These are phyloP conservation scores for Ustulina deusta DNA, from an alignment of 2,329 filamentous ascomycete genomes.

Conservation along the genomic window DNA sequence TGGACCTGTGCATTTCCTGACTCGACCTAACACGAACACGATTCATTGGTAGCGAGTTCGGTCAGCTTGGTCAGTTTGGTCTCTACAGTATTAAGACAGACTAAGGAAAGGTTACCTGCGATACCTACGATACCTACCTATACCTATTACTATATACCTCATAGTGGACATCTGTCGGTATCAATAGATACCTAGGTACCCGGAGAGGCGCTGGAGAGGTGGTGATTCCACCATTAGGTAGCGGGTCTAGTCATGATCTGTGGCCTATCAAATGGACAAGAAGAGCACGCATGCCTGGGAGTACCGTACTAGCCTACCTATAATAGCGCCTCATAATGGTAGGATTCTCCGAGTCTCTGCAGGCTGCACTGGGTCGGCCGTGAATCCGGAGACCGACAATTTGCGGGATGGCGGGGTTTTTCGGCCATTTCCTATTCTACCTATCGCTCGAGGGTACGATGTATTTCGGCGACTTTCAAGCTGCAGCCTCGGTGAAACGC, in stretches of 20 bases:
- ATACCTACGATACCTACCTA: no score
- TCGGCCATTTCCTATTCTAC: slow-evolving; percentile 23
- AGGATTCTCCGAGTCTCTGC: slow-evolving; percentile 16
- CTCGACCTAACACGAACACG: background rate
- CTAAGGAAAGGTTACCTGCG: no score
- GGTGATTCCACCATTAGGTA: no score
- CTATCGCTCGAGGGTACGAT: background rate
- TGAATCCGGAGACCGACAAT: slow-evolving; percentile 28
- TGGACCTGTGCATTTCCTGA: background rate
- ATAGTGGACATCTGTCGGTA: no score
- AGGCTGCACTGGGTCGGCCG: background rate
- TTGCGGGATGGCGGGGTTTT: slow-evolving; percentile 13
- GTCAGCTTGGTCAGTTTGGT: background rate
- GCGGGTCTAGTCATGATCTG: background rate
- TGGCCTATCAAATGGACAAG: no score
- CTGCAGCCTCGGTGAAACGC: background rate
- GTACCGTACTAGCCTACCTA: background rate
- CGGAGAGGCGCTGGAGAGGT: no score
- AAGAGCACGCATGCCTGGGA: background rate
- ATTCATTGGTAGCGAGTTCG: background rate
- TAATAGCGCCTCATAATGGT: background rate
- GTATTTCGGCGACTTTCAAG: slow-evolving; percentile 3
- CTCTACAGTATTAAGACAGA: background rate
- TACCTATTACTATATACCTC: no score
- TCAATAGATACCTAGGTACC: no score